Base-by-base conservation (phyloP, 1,284 basidiomycete species). In the Trametes versicolor region DNA sequence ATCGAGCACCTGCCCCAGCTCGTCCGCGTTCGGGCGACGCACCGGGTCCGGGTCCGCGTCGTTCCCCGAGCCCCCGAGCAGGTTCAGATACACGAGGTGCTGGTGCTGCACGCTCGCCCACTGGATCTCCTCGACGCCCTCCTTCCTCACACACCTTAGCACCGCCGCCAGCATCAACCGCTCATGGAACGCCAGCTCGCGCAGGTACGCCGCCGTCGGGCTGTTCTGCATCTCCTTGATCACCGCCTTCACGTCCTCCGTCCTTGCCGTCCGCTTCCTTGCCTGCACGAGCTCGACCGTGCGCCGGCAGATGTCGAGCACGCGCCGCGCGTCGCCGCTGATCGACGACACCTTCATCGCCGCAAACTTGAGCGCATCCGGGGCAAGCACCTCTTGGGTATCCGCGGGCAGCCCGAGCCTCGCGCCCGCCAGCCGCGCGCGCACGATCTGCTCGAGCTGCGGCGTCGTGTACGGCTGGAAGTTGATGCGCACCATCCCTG, bases 401-500 rank as follows among this genome's bases (percentile, higher is more conserved):
- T 77, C 75, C 2, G 74, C 77, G 9, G 77, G 75, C 19, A 87
- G 76, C 19, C 83, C 82, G 51, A 84, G 84, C 58, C 83, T 85
- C 1, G 88, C 85, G 55, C 82, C 87, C 2, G 80, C 79, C 50
- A 99, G 80, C 4, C 98, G 87, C 0, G 94, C 89, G 50, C 90
- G 87, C 9, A 99, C 93, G 68, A 99, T 99, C 70, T 92, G 86
- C 63, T 93, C 87, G 2, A 99, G 84, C 72, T 98, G 93, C 1
- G 80, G 75, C 32, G 90, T 91, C 21, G 86, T 91, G 76, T 99
- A 99, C 0, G 98, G 94, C 74, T 93, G 88, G 80, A 99, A 99
- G 70, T 97, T 95, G 72, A 99, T 96, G 37, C 97, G 90, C 53
- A 93, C 91, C 87, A 98, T 96, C n/a, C 97, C 94, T 96, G 71